Base-by-base conservation (phyloP, 2,329 filamentous ascomycete species). In the Zymoseptoria ardabiliae region DNA sequence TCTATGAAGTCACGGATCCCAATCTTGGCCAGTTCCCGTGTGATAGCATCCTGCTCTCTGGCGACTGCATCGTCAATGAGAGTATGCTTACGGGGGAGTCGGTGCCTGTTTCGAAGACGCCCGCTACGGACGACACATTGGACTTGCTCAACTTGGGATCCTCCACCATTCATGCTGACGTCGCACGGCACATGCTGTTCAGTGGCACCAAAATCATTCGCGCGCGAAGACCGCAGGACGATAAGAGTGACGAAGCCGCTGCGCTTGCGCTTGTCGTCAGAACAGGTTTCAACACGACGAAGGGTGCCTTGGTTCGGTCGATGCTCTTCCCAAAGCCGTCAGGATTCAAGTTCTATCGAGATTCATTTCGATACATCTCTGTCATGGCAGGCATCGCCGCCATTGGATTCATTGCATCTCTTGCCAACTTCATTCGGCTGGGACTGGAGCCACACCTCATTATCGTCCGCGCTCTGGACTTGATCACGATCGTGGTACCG, bases 301-400 rank as follows among this genome's bases (percentile, higher is more conserved):
- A 99, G 73, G 94, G 94, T 22, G 90, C 94, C 9, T 79, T 99
- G 19, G 91, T 99, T 60, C 88, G 94, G 22, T 97, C 94, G 0
- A 99, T 99, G 93, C 82, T 99, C 45, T 99, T 99, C 71, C 95
- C 94, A 0, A 99, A 99, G 71, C 94, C 94, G 1, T 96, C 93
- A 0, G 93, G 93, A 0, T 99, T 99, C 83, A 97, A 95, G 70
- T 99, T 99, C 72, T 99, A 99, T 73, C 85, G 91, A 50, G 94
- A 99, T 73, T 97, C 93, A 0, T 99, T 99, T 76, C 86, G 92
- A 21, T 99, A 99, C 73, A 97, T 99, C 61, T 91, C 90, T 3
- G 94, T 99, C 61, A 99, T 99, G 94, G 93, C 84, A 5, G 77
- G 86, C 50, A 87, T 99, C 67, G 95, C 94, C 21, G 77, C 86